A percentile compares a stretch with the other conserved stretches of the same genome.
Evolutionary conservation across 306 rosid species (phyloP).

Genomic region (Vigna reflexopilosa): DNA sequence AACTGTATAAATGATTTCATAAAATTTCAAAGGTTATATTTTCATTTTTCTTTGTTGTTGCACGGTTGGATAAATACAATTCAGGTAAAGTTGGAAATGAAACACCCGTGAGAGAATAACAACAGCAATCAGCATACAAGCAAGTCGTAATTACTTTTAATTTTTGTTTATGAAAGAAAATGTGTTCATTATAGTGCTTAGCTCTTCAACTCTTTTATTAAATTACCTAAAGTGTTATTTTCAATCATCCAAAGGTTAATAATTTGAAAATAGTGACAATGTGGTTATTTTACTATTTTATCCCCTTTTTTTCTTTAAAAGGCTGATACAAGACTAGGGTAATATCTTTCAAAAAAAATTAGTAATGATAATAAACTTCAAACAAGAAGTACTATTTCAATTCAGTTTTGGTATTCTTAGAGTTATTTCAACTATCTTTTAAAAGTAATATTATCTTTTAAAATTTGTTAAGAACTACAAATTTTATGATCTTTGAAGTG

Average conservation of each 20-base stretch:
- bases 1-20: conserved; percentile 29
- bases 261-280: conserved; percentile 24
- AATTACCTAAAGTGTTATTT: conserved; percentile 18
- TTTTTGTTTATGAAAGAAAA: neutral
- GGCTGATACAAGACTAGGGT: neutral
- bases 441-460: too few species aligned
- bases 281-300: conserved; percentile 8
- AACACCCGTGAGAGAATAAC: conserved; percentile 1
- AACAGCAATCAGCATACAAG: neutral
- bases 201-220: neutral
- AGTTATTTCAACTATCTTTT: too few species aligned
- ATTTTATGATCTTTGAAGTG: too few species aligned
- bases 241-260: neutral
- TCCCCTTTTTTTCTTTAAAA: conserved; percentile 6
- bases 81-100: conserved; percentile 23
- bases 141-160: neutral
- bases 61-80: neutral
- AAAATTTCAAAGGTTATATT: conserved; percentile 4
- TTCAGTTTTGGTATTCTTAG: too few species aligned
- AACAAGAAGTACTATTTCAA: too few species aligned
- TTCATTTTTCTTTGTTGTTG: conserved; percentile 1
- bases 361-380: conserved; percentile 3
- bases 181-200: neutral
- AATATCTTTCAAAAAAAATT: neutral
- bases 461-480: too few species aligned